Base-by-base conservation (phyloP, 1,284 basidiomycete genomes). In the Fomitopsis schrenkii region DNA sequence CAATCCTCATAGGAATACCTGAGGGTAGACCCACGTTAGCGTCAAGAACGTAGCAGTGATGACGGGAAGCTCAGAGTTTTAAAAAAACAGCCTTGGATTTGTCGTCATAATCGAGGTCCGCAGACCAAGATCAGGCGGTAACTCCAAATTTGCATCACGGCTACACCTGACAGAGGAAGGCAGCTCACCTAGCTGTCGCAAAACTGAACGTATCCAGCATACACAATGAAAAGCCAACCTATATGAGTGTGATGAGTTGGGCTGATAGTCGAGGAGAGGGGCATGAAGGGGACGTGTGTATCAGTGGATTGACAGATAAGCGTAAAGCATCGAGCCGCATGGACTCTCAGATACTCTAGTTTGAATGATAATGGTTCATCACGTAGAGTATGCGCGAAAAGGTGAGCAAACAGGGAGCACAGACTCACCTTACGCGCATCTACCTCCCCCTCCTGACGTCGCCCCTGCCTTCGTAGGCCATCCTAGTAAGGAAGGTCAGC, bases 321-420 rank as follows among this genome's bases (percentile, higher is more conserved):
- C 54, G 69, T 66, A 88, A 86, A 90, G 81, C 89, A 90, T 86
- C 69, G 87, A 77, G 81, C 80, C 74, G 61, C 62, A 14, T 9
- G 42, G 74, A 79, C 83, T 76, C 88, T 91, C 89, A 91, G 79
- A 90, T 87, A 91, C 89, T 91, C 89, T 91, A 91, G 89, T 91
- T 91, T 91, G 89, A 88, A 88, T 81, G 76, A 72, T 77, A 76
- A 77, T 69, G 74, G 66, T 75, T 90, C 89, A 89, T 88, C 67
- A 65, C 70, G 63, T 67, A 59, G 66, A 63, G 42, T 58, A 45
- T 50, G 35, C 17, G 12, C 15, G 28, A 41, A 19, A 9, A 30
- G 44, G 48, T 58, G 38, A 44, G 8, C 26, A 30, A 55, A 67
- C 59, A 54, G 42, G 36, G 38, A 60, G 1, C 30, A 30, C 22